Percentiles rank a stretch among this genome's conserved stretches.
Evolutionary conservation across 2,329 filamentous ascomycete species (phyloP).

Genomic region (Fusarium nelsonii): DNA sequence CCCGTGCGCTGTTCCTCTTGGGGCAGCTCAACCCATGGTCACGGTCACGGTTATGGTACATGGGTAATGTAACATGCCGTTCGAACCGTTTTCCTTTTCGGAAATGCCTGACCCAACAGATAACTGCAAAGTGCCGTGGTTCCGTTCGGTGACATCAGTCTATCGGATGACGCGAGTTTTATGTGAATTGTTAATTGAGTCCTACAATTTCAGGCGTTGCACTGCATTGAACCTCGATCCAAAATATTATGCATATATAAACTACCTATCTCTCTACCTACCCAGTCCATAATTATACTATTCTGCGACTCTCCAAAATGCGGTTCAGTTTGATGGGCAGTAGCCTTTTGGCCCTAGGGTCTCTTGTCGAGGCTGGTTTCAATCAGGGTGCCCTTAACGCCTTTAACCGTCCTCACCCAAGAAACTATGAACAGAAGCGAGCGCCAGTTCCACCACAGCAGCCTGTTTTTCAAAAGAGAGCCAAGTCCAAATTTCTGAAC

Average conservation of each 20-base stretch:
- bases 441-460: background rate
- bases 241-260: background rate
- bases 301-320: slow-evolving; percentile 19
- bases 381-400: slow-evolving; percentile 42
- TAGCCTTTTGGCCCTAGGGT: slow-evolving; percentile 38
- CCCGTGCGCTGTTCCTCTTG: slow-evolving; percentile 4
- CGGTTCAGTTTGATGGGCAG: slow-evolving; percentile 41
- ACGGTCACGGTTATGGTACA: slow-evolving; percentile 5
- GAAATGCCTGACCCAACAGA: background rate
- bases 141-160: slow-evolving; percentile 2
- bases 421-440: slow-evolving; percentile 29
- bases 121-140: slow-evolving; percentile 2
- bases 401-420: slow-evolving; percentile 30
- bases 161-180: background rate
- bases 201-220: too few relatives aligned
- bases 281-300: background rate
- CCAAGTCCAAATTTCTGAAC: slow-evolving; percentile 41
- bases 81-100: slow-evolving; percentile 4
- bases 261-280: background rate
- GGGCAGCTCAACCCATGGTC: slow-evolving; percentile 1
- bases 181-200: background rate
- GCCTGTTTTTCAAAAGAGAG: slow-evolving; percentile 22
- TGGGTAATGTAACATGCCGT: slow-evolving; percentile 6
- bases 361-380: slow-evolving; percentile 43
- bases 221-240: too few relatives aligned